A percentile compares a stretch with the other conserved stretches of the same genome.
Evolutionary conservation across 2,329 filamentous ascomycete genomes (phyloP).

Genomic region (Cucurbitaria berberidis): DNA sequence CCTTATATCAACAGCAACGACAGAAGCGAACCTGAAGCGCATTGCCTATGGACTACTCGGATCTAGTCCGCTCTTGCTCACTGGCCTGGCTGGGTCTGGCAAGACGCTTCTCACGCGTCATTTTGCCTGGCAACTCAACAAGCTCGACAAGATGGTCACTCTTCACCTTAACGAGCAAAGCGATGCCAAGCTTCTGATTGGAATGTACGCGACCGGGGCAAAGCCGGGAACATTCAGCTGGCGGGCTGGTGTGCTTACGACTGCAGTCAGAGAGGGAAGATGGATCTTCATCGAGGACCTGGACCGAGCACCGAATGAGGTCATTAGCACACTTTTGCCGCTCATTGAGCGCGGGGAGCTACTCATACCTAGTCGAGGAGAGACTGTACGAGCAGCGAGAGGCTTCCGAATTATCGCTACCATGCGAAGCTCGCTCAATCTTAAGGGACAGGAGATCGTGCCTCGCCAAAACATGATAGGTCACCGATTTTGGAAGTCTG

Average conservation of each 20-base stretch:
- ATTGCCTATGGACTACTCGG: constrained; percentile 72
- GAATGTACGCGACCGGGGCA: constrained; percentile 88
- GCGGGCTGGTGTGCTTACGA: constrained; percentile 91
- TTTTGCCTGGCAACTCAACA: constrained; percentile 78
- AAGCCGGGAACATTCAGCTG: constrained; percentile 90
- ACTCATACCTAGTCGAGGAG: constrained; percentile 85
- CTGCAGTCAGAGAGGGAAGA: constrained; percentile 88
- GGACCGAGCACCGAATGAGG: constrained; percentile 91
- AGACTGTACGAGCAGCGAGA: constrained; percentile 79
- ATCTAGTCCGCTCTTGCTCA: constrained; percentile 75
- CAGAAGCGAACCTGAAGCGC: constrained; percentile 70
- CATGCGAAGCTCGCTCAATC: constrained; percentile 72
- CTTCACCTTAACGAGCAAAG: constrained; percentile 98
- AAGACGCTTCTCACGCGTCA: constrained; percentile 89
- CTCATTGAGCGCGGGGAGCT: constrained; percentile 92
- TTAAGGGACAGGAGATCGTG: constrained; percentile 72
- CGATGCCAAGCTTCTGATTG: constrained; percentile 94
- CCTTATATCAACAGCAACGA: constrained; percentile 72
- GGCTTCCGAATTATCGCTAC: constrained; percentile 94
- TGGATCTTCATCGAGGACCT: constrained; percentile 99
- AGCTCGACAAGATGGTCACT: constrained; percentile 83
- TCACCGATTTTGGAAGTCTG: constrained; percentile 80
- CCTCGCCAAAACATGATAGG: constrained; percentile 76
- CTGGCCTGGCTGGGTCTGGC: constrained; percentile 83
- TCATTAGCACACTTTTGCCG: constrained; percentile 89